Conservation (phyloP, 768 basidiomycete species). For the Cystobasidium onofrii region DNA sequence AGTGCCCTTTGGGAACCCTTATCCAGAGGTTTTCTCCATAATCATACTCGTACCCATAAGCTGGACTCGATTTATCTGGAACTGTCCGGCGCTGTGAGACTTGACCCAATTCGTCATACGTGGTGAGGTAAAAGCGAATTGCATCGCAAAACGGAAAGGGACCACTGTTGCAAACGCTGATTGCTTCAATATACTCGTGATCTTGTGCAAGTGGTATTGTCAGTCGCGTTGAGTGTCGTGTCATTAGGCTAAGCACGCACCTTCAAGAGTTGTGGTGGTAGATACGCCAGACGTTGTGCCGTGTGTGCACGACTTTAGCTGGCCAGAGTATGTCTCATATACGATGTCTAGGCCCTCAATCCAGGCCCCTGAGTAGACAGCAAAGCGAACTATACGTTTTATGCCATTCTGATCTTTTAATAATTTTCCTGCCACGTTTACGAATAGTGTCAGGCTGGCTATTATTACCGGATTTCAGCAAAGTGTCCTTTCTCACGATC, state of each 20-base stretch:
- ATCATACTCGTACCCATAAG: conserved; percentile 21
- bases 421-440: background rate
- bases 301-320: background rate
- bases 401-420: background rate
- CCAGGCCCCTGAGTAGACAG: background rate
- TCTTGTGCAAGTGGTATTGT: background rate
- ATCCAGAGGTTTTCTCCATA: conserved; percentile 27
- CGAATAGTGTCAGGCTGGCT: background rate
- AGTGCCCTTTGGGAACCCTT: background rate
- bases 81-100: background rate
- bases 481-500: conserved; percentile 13
- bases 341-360: conserved; percentile 11
- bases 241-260: background rate
- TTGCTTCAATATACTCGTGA: conserved; percentile 3
- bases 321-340: background rate
- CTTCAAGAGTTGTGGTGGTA: background rate
- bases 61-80: conserved; percentile 7
- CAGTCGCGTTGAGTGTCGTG: background rate
- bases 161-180: conserved; percentile 16
- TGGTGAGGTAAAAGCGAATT: background rate
- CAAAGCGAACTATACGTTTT: background rate
- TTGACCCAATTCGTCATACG: background rate
- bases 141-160: conserved; percentile 23
- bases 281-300: background rate
- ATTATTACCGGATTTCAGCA: too few species aligned